These are phyloP conservation scores for fission yeast (Schizosaccharomyces pombe) DNA, from an alignment of 805 yeast genomes.

Conservation along the genomic window DNA sequence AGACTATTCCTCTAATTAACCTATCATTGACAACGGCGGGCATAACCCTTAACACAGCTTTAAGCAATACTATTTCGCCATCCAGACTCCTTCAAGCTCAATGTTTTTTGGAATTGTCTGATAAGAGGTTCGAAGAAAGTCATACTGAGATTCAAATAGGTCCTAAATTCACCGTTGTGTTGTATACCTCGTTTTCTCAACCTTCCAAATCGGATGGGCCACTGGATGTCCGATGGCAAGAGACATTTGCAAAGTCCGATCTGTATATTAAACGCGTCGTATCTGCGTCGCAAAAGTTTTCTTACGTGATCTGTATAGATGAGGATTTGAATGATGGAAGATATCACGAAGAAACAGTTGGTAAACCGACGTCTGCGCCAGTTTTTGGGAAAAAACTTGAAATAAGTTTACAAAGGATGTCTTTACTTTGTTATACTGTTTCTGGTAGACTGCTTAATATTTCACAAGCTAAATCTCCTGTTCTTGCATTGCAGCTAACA, in stretches of 20 bases:
- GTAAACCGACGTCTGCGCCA: not conserved
- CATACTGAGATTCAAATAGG: conserved; percentile 24
- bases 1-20: conserved; percentile 41
- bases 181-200: conserved; percentile 31
- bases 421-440: conserved; percentile 40
- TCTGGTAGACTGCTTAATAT: conserved; percentile 41
- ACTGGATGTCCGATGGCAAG: conserved; percentile 47
- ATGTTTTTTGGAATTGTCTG: conserved; percentile 21
- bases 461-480: conserved; percentile 41
- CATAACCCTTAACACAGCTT: conserved; percentile 28
- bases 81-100: conserved; percentile 45
- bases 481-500: conserved; percentile 32
- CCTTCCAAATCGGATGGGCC: conserved; percentile 20
- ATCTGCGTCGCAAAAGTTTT: conserved; percentile 13
- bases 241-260: conserved; percentile 34
- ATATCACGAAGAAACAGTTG: conserved; percentile 33
- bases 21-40: conserved; percentile 48
- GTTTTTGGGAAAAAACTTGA: not conserved
- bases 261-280: conserved; percentile 20
- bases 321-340: conserved; percentile 50
- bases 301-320: conserved; percentile 24
- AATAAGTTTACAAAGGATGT: conserved; percentile 2
- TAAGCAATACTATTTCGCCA: conserved; percentile 35
- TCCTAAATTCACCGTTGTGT: conserved; percentile 31
- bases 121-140: conserved; percentile 10